A percentile compares a stretch with the other conserved stretches of the same genome.
Conservation (phyloP, 768 basidiomycete species). For the Termitomyces sp. region DNA sequence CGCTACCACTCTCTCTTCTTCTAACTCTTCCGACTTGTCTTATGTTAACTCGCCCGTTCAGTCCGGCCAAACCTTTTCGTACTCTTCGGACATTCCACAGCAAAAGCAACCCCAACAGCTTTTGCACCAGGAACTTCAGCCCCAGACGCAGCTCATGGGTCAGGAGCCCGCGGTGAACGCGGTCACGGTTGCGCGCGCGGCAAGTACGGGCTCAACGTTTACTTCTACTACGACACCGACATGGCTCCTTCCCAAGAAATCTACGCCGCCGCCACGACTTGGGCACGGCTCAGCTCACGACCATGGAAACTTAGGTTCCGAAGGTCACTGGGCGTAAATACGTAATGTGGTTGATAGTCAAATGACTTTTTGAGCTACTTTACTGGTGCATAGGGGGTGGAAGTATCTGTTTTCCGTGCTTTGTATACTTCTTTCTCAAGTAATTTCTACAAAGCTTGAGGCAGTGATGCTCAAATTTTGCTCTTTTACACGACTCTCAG, state of each 20-base stretch:
- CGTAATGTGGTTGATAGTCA: too few relatives aligned
- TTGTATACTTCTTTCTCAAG: neutral
- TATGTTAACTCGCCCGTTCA: conserved; percentile 11
- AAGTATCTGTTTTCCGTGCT: neutral
- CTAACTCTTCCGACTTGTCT: conserved; percentile 6
- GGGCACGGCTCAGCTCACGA: conserved; percentile 1
- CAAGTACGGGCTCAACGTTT: neutral
- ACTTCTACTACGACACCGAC: conserved; percentile 28
- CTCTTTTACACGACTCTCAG: neutral
- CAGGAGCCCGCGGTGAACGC: neutral
- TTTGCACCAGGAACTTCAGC: conserved; percentile 7
- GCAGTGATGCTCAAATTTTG: neutral
- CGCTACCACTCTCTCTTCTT: neutral
- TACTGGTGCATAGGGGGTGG: neutral
- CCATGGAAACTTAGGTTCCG: conserved; percentile 3
- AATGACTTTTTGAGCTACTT: neutral
- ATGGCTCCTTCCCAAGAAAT: conserved; percentile 46
- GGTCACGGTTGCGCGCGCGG: neutral
- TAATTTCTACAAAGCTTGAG: neutral
- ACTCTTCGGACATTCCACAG: conserved; percentile 7
- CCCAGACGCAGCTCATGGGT: neutral
- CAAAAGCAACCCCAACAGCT: conserved; percentile 11
- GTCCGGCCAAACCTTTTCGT: conserved; percentile 5
- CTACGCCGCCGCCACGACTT: conserved; percentile 12
- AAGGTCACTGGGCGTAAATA: neutral